Evolutionary conservation across 2,329 filamentous ascomycete genomes (phyloP), one percentile per base, ranked within the genome.

Genomic region (Penicillium sclerotiorum): DNA sequence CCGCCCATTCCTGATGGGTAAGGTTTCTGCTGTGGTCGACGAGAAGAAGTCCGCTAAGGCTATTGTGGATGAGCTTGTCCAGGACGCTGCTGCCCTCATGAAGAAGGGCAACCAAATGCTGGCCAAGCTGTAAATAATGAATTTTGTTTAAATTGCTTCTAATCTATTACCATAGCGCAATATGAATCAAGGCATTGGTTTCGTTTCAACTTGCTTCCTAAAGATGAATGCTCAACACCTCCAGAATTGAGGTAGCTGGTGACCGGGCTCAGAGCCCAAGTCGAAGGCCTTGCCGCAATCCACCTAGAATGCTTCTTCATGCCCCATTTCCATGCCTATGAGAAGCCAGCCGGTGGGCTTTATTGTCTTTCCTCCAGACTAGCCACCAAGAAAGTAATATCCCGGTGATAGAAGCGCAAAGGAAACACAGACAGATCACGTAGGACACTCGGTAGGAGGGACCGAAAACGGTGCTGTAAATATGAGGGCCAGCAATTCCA

Each of bases 11-110:
- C 76, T 96, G 62, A 99, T 99, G 94, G 94, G 94, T 72, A 95
- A 97, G 82, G 93, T 89, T 53, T 89, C 94, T 30, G 93, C 94
- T 22, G 90, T 96, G 25, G 89, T 94, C 49, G 94, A 93, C 67
- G 91, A 97, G 77, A 88, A 87, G 80, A 95, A 95, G 85, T 78
- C 82, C 32, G 94, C 94, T 55, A 95, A 92, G 82, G 89, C 74
- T 15, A 93, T 99, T 54, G 87, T 99, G 32, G 94, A 99, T 67
- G 94, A 99, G 78, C 88, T 99, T 63, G 89, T 99, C 56, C 74
- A 77, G 45, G 92, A 95, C 67, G 94, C 92, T 33, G 85, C 89
- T 50, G 79, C 78, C 54, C 83, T 81, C 72, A 71, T 96, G 61
- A 78, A 86, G 69, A 82, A 80, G 65, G 88, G 88, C 56, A 83